Percentiles rank a stretch among this genome's conserved stretches.
These are phyloP conservation scores for Colletotrichum euphorbiae DNA, from an alignment of 2,329 filamentous ascomycete species.

Conservation along the genomic window DNA sequence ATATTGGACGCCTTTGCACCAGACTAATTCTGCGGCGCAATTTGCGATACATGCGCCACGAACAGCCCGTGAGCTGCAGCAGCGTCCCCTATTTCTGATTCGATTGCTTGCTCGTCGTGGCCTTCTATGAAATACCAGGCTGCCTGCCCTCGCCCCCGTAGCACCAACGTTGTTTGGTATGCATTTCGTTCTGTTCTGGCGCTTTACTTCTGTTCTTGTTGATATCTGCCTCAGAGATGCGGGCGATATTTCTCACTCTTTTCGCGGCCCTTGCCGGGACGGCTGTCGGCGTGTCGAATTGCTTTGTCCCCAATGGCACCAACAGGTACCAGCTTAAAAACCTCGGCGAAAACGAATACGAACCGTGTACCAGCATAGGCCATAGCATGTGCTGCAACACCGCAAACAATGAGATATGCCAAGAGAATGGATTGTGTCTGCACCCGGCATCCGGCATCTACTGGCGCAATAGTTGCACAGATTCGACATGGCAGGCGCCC, in stretches of 20 bases:
- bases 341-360: conserved; percentile 3
- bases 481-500: conserved; percentile 42
- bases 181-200: no score
- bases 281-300: background rate
- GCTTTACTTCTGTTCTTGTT: no score
- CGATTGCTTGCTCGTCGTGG: no score
- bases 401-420: conserved; percentile 1
- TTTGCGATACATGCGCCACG: no score
- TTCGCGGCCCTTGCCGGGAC: background rate
- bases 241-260: background rate
- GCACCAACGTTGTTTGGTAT: no score
- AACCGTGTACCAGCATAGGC: conserved; percentile 7
- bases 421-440: conserved; percentile 9
- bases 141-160: no score
- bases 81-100: no score
- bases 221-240: no score
- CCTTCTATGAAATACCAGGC: no score
- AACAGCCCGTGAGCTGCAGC: no score
- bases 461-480: conserved; percentile 34
- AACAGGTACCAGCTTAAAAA: conserved; percentile 9
- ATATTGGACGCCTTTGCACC: no score
- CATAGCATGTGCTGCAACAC: conserved; percentile 32
- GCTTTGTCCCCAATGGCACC: conserved; percentile 23
- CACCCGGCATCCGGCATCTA: conserved; percentile 33
- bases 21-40: no score